Evolutionary conservation across 805 yeast genomes (phyloP).

Genomic region (Huiozyma naganishii): DNA sequence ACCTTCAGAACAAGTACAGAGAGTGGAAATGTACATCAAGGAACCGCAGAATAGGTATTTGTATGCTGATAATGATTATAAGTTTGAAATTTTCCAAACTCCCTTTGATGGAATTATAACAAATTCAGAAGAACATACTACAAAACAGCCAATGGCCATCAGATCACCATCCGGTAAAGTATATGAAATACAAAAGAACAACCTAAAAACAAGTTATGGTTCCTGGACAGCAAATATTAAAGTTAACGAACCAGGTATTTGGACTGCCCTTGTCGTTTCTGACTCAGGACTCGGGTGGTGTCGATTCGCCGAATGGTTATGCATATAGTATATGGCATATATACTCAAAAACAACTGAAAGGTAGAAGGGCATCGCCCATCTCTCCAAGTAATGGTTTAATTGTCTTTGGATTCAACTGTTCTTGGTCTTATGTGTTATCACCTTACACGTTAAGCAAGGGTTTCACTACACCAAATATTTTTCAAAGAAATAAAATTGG

Average conservation of each 20-base stretch:
- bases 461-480: no score
- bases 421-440: no score
- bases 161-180: conserved; percentile 82
- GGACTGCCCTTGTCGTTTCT: conserved; percentile 74
- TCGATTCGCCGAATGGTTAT: conserved; percentile 85
- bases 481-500: no score
- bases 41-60: conserved; percentile 74
- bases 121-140: conserved; percentile 21
- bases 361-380: not conserved
- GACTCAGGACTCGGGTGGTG: conserved; percentile 75
- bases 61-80: conserved; percentile 45
- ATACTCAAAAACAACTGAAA: not conserved
- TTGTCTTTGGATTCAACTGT: no score
- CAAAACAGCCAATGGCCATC: conserved; percentile 48
- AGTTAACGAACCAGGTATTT: conserved; percentile 63
- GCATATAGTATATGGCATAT: conserved; percentile 24
- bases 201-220: conserved; percentile 38
- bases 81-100: conserved; percentile 52
- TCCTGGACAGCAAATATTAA: conserved; percentile 50
- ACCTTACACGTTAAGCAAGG: no score
- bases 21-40: conserved; percentile 67
- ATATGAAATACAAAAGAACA: conserved; percentile 44
- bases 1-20: conserved; percentile 59
- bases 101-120: conserved; percentile 42
- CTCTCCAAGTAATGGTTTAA: not conserved